These are phyloP conservation scores for Pseudoscleropodium purum DNA, from an alignment of 225 moss, liverwort and hornwort species.

Conservation along the genomic window DNA sequence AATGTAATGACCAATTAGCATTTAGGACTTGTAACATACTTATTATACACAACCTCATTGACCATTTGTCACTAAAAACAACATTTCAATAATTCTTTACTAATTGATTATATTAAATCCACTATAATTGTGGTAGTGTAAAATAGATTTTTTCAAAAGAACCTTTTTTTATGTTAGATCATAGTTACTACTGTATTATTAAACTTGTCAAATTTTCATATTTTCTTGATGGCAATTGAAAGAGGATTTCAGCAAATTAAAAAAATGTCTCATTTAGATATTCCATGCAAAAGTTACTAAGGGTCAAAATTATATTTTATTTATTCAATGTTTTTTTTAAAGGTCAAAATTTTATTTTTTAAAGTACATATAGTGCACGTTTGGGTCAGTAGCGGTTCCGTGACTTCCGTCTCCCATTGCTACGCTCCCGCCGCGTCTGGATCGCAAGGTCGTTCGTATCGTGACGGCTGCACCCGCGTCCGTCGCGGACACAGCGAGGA, in stretches of 20 bases:
- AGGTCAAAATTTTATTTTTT: too few species aligned
- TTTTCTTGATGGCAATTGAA: background rate
- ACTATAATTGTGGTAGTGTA: fast-evolving
- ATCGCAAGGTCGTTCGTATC: background rate
- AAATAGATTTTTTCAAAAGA: background rate
- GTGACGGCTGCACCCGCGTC: background rate
- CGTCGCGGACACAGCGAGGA: background rate
- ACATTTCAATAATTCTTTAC: too few species aligned
- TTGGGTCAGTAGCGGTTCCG: background rate
- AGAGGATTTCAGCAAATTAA: background rate
- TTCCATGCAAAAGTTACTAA: too few species aligned
- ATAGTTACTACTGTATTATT: too few species aligned
- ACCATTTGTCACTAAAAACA: background rate
- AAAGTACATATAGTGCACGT: background rate
- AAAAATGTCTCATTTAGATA: background rate
- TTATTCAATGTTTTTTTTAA: too few species aligned
- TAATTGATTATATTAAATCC: background rate
- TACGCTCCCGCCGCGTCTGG: background rate
- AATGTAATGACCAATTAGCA: background rate
- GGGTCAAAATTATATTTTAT: background rate
- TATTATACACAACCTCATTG: background rate
- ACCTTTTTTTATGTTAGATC: fast-evolving
- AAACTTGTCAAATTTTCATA: too few species aligned
- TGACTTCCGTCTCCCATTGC: background rate
- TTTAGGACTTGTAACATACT: background rate